Base-by-base conservation (phyloP, 225 moss, liverwort and hornwort genomes). In the Asterella californica region DNA sequence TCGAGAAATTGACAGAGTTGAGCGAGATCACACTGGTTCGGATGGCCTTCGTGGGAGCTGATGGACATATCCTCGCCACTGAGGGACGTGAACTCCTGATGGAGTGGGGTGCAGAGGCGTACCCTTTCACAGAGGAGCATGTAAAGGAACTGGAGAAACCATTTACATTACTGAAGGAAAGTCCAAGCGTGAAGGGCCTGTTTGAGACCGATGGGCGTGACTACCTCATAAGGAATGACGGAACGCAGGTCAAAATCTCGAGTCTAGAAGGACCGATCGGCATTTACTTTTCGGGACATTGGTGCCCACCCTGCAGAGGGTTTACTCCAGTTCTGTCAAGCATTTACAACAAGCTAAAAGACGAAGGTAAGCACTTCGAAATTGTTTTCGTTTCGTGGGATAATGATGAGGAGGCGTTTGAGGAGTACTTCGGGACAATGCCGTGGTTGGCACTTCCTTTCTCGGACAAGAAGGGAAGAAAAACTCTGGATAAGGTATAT, bases 201-300 rank as follows among this genome's bases (percentile, higher is more conserved):
- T 36, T 81, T 59, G 57, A 45, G 62, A 61, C 30, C 9, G 74
- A 32, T 0, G 72, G 38, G 14, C 73, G 81, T 47, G 81, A 81
- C 61, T 66, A 32, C 49, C 45, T 81, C 21, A n/a, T 81, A 9
- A 74, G 22, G 54, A 74, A 72, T 34, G 81, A 81, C 22, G 74
- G 62, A 75, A 42, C 72, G 2, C 15, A 81, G 32, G 81, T 81
- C 62, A 66, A 74, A 17, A 45, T 81, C 24, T 72, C 81, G 22
- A 64, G 27, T n/a, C 38, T 81, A 25, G 32, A 75, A 49, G 81
- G 81, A 33, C 74, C 74, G 1, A 34, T 81, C 32, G 81, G 37
- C 5, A 34, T 81, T 52, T 81, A 81, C 52, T 81, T 81, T 46
- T 81, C 81, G 9, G 81, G 75, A n/a, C 81, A 81, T 49, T 81